These are phyloP conservation scores for Sparassis latifolia DNA, from an alignment of 1,284 basidiomycete genomes.

Conservation along the genomic window DNA sequence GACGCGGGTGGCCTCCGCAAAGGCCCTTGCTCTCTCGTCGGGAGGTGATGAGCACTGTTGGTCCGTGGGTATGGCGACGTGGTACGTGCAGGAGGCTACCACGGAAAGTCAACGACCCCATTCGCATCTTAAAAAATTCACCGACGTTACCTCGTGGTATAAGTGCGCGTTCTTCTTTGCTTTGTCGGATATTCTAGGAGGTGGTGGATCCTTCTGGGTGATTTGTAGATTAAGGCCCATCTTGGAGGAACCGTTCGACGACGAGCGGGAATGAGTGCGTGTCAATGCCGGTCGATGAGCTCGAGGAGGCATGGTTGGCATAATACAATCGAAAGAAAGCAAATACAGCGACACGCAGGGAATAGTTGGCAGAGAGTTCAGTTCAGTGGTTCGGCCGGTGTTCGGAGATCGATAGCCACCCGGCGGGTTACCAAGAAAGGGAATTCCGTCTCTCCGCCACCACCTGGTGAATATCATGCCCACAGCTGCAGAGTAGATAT, in stretches of 20 bases:
- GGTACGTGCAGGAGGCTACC: constrained; percentile 23
- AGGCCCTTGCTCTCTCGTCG: no score
- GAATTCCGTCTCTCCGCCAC: no score
- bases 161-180: constrained; percentile 39
- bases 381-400: no score
- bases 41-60: constrained; percentile 36
- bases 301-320: constrained; percentile 40
- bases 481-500: no score
- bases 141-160: constrained; percentile 35
- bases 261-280: constrained; percentile 57
- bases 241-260: constrained; percentile 49
- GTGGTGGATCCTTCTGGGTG: constrained; percentile 52
- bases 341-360: no score
- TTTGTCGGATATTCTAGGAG: constrained; percentile 41
- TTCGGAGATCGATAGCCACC: no score
- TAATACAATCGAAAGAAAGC: neutral
- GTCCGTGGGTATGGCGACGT: constrained; percentile 32
- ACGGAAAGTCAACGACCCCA: constrained; percentile 1
- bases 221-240: constrained; percentile 54
- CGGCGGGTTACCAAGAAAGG: no score
- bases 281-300: constrained; percentile 38
- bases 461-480: no score
- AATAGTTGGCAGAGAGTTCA: no score
- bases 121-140: constrained; percentile 5
- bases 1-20: constrained; percentile 8